Percentiles rank a stretch among this genome's conserved stretches.
Evolutionary conservation across 2,329 filamentous ascomycete genomes (phyloP).

Genomic region (Cladophialophora exuberans): DNA sequence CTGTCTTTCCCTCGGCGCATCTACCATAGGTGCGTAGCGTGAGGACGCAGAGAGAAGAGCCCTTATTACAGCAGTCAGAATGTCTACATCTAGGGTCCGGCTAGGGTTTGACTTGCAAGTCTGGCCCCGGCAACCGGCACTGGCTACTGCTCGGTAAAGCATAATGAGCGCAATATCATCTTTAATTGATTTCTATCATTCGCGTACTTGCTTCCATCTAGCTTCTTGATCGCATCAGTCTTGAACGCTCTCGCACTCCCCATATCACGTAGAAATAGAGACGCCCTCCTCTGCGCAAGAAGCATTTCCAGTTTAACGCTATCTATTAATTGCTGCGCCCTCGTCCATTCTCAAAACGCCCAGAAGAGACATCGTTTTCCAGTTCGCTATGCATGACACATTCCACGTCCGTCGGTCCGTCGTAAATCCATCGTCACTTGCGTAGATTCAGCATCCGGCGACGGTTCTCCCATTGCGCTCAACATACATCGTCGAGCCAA

Average conservation of each 20-base stretch:
- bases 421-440: not conserved
- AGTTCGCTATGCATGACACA: conserved; percentile 27
- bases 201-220: conserved; percentile 14
- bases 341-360: conserved; percentile 16
- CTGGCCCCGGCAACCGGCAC: not conserved
- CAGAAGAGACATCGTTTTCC: conserved; percentile 17
- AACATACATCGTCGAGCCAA: no score
- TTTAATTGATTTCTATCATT: no score
- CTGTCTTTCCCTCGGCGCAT: not conserved
- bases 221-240: not conserved
- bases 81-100: no score
- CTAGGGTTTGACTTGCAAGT: no score
- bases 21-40: not conserved
- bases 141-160: conserved; percentile 18
- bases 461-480: no score
- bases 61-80: not conserved
- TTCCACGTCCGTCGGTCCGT: conserved; percentile 14
- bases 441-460: not conserved
- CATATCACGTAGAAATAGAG: not conserved
- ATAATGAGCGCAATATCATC: no score
- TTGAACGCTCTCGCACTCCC: not conserved
- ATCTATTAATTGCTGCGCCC: conserved; percentile 14
- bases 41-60: not conserved
- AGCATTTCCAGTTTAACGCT: conserved; percentile 9
- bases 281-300: no score